These are phyloP conservation scores for Clitocybe nebularis DNA, from an alignment of 1,284 basidiomycete species.

Conservation along the genomic window DNA sequence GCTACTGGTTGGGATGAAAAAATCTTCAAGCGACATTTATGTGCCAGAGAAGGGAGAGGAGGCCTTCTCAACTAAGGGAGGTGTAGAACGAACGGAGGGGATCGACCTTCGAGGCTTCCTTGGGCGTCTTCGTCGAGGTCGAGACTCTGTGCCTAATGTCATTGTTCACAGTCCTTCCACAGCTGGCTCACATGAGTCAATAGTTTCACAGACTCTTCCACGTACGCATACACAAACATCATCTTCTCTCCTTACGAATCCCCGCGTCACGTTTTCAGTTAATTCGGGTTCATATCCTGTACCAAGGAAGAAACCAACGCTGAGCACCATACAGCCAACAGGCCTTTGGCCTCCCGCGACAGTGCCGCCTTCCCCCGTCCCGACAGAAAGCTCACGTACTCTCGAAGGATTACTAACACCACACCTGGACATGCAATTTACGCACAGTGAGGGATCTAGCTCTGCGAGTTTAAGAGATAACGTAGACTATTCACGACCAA, in stretches of 20 bases:
- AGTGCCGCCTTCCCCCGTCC: conserved; percentile 13
- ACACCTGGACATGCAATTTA: conserved; percentile 10
- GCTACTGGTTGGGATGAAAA: background rate
- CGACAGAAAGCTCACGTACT: conserved; percentile 13
- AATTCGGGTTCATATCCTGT: too few relatives aligned
- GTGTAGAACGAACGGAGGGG: background rate
- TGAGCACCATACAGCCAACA: conserved; percentile 1
- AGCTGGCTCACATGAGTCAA: conserved; percentile 10
- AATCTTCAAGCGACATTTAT: too few relatives aligned
- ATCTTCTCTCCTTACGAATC: too few relatives aligned
- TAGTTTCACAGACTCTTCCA: too few relatives aligned
- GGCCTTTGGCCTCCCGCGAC: conserved; percentile 12
- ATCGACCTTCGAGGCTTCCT: conserved; percentile 8
- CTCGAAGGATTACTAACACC: conserved; percentile 18
- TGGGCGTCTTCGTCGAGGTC: conserved; percentile 7
- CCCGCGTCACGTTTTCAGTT: too few relatives aligned
- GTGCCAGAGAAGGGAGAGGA: too few relatives aligned
- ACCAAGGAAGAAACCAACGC: too few relatives aligned
- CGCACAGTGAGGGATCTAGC: conserved; percentile 16
- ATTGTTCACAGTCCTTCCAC: conserved; percentile 7
- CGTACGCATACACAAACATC: too few relatives aligned
- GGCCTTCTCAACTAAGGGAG: too few relatives aligned
- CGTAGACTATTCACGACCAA: conserved; percentile 21
- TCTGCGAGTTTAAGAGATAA: conserved; percentile 18
- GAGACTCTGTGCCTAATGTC: conserved; percentile 10